Percentiles rank a stretch among this genome's conserved stretches.
Evolutionary conservation across 371 early-diverging fungal genomes (phyloP).

Genomic region (Syncephalastrum contaminatum): DNA sequence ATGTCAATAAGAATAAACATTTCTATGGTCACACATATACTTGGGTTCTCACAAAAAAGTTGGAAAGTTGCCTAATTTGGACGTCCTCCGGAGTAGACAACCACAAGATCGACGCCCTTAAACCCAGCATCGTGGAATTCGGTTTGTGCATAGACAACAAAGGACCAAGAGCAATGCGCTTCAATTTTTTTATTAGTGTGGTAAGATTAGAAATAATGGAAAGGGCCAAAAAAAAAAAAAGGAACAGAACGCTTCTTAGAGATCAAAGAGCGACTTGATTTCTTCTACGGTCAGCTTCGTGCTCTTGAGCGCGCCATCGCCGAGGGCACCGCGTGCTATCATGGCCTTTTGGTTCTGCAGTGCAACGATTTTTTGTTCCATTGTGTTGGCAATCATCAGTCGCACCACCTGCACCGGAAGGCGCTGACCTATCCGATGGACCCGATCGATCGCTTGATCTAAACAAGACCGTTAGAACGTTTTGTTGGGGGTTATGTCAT

Average conservation of each 20-base stretch:
- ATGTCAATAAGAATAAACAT: no score
- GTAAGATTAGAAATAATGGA: conserved; percentile 3
- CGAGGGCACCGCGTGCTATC: conserved; percentile 45
- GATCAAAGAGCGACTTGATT: conserved; percentile 39
- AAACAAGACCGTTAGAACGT: conserved; percentile 4
- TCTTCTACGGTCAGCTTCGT: conserved; percentile 42
- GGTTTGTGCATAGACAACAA: no score
- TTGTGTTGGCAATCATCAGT: conserved; percentile 54
- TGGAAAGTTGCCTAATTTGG: no score
- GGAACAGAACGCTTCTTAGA: conserved; percentile 9
- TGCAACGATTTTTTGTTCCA: conserved; percentile 63
- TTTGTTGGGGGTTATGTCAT: conserved; percentile 1
- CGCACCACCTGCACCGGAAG: conserved; percentile 59
- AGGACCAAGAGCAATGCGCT: no score
- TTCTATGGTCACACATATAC: no score
- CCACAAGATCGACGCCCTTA: no score
- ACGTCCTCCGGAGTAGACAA: no score
- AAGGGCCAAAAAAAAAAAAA: conserved; percentile 2
- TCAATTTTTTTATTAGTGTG: no score
- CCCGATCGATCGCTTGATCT: conserved; percentile 88
- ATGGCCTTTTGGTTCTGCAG: conserved; percentile 52
- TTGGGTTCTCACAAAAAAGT: no score
- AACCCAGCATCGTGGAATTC: no score
- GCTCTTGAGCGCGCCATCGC: conserved; percentile 35
- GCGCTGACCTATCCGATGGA: conserved; percentile 83